These are phyloP conservation scores for Blastocystis sp. DNA, from an alignment of 352 stramenopile genomes.

Conservation along the genomic window DNA sequence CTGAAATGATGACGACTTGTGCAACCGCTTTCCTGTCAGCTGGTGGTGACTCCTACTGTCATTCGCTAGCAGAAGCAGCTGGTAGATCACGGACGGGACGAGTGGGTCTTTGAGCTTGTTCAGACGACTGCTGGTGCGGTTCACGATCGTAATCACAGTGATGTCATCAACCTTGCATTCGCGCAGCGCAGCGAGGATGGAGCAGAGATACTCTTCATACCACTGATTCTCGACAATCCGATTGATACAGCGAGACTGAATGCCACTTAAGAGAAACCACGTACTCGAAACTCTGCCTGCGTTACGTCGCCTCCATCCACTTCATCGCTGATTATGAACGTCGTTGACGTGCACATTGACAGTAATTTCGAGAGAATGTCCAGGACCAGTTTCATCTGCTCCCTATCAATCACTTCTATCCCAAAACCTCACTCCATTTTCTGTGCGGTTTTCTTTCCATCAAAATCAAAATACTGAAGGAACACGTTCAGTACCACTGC, in stretches of 20 bases:
- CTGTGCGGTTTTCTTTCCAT: not conserved
- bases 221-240: slow-evolving; percentile 4
- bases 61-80: slow-evolving; percentile 26
- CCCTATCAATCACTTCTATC: not conserved
- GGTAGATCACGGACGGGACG: slow-evolving; percentile 6
- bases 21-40: not conserved
- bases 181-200: not conserved
- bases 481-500: not conserved
- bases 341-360: not conserved
- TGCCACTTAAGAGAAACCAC: not conserved
- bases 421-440: not conserved
- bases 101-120: not conserved
- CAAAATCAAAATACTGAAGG: slow-evolving; percentile 35
- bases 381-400: slow-evolving; percentile 36
- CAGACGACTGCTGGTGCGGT: not conserved
- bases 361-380: slow-evolving; percentile 21
- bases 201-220: slow-evolving; percentile 30
- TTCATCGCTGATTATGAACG: not conserved
- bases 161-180: slow-evolving; percentile 14
- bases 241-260: not conserved
- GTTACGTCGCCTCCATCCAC: not conserved
- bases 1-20: not conserved
- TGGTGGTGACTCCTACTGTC: not conserved
- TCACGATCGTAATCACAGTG: not conserved
- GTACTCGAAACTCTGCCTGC: not conserved